Percentiles rank a stretch among this genome's conserved stretches.
Evolutionary conservation across 2,329 filamentous ascomycete genomes (phyloP).

Genomic region (Fusarium sp.): DNA sequence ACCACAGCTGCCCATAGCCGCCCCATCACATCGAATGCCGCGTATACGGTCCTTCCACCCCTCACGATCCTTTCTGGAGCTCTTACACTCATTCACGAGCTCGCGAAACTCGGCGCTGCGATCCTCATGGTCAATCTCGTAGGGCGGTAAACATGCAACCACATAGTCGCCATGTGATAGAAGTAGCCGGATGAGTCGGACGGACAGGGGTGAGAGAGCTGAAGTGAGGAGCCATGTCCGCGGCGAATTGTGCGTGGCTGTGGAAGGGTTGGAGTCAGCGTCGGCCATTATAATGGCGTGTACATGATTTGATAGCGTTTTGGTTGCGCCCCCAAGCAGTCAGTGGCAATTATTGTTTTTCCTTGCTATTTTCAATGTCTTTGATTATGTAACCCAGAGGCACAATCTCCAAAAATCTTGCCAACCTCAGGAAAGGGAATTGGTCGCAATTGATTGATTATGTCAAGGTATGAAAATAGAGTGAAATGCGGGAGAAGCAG

Average conservation of each 20-base stretch:
- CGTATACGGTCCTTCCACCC: constrained; percentile 85
- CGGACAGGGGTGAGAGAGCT: constrained; percentile 84
- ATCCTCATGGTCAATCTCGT: constrained; percentile 81
- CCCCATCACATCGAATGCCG: constrained; percentile 73
- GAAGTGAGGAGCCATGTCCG: constrained; percentile 95
- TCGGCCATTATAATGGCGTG: constrained; percentile 49
- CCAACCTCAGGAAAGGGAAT: constrained; percentile 12
- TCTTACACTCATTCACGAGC: constrained; percentile 79
- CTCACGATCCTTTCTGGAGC: constrained; percentile 72
- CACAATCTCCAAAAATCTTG: not conserved
- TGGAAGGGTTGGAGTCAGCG: constrained; percentile 50
- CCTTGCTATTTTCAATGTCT: constrained; percentile 21
- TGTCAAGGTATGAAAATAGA: constrained; percentile 17
- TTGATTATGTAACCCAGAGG: constrained; percentile 25
- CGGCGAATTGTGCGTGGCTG: constrained; percentile 77
- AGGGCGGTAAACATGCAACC: constrained; percentile 82
- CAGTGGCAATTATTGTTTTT: constrained; percentile 12
- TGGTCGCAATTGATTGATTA: constrained; percentile 7
- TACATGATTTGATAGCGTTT: constrained; percentile 41
- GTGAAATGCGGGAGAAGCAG: constrained; percentile 31
- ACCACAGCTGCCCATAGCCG: constrained; percentile 77
- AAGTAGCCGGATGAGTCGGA: constrained; percentile 83
- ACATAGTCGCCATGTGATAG: constrained; percentile 94
- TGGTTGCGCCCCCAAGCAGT: constrained; percentile 15
- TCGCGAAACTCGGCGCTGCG: constrained; percentile 83